Conservation (phyloP, 768 basidiomycete species). For the Boletus eberwhitei region DNA sequence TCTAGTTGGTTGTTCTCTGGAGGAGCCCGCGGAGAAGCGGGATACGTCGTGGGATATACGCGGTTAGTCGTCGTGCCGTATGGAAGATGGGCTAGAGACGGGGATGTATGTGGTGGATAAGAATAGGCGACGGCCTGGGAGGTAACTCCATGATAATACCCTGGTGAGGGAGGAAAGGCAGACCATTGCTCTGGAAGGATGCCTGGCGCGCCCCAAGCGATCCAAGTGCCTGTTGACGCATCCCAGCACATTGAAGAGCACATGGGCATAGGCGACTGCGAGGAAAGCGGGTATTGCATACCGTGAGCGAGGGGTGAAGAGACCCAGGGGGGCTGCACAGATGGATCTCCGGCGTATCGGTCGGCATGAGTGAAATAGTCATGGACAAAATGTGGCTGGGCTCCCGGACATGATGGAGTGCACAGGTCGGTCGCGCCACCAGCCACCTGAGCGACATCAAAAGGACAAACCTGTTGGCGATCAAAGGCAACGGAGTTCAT, state of each 20-base stretch:
- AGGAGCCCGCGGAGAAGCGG: constrained; percentile 26
- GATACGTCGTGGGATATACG: constrained; percentile 20
- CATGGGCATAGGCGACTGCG: constrained; percentile 29
- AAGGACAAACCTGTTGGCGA: constrained; percentile 22
- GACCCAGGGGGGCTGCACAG: constrained; percentile 27
- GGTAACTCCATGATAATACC: constrained; percentile 26
- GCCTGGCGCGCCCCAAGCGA: constrained; percentile 28
- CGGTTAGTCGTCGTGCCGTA: constrained; percentile 19
- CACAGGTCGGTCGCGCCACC: constrained; percentile 28
- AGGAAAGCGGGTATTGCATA: constrained; percentile 27
- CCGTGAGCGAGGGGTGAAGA: constrained; percentile 26
- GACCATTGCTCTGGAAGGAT: constrained; percentile 30
- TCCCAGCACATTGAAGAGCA: constrained; percentile 31
- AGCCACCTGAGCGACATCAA: constrained; percentile 17
- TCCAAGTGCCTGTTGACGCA: constrained; percentile 26
- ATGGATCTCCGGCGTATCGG: constrained; percentile 17
- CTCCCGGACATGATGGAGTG: constrained; percentile 14
- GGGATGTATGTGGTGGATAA: constrained; percentile 27
- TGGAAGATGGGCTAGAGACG: constrained; percentile 19
- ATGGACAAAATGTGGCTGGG: constrained; percentile 24
- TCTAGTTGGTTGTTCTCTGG: constrained; percentile 59
- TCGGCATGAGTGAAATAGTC: constrained; percentile 30
- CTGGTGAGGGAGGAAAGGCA: constrained; percentile 23
- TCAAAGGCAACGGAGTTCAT: constrained; percentile 22
- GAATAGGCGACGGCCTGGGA: constrained; percentile 26